These are phyloP conservation scores for Flaveria floridana DNA, from an alignment of 140 eudicot species.

Conservation along the genomic window DNA sequence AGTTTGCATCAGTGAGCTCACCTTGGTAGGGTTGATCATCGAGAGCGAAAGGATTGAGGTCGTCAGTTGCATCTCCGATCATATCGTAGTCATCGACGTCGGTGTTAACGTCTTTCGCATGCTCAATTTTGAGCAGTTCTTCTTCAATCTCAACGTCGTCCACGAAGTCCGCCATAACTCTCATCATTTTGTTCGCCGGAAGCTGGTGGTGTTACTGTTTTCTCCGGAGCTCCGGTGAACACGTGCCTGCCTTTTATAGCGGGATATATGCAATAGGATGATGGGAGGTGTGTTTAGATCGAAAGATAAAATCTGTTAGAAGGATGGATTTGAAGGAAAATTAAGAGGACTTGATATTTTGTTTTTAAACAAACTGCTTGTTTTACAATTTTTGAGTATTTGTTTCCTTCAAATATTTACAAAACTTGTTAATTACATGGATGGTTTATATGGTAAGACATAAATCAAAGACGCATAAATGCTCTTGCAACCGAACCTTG, in stretches of 20 bases:
- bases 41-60: background rate
- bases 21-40: background rate
- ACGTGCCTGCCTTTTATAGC: background rate
- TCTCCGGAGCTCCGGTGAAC: background rate
- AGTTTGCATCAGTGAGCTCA: constrained; percentile 8
- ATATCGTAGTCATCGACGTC: background rate
- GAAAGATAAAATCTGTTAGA: background rate
- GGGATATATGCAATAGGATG: background rate
- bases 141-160: constrained; percentile 5
- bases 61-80: background rate
- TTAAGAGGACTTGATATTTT: background rate
- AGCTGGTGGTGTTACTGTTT: background rate
- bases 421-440: background rate
- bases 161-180: background rate
- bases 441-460: too few relatives aligned
- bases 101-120: background rate
- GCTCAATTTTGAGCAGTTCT: background rate
- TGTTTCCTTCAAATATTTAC: background rate
- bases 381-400: background rate
- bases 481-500: too few relatives aligned
- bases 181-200: background rate
- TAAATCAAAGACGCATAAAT: too few relatives aligned
- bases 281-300: background rate
- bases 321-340: background rate
- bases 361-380: background rate